These are phyloP conservation scores for Teunomyces stri DNA, from an alignment of 805 yeast species.

Conservation along the genomic window DNA sequence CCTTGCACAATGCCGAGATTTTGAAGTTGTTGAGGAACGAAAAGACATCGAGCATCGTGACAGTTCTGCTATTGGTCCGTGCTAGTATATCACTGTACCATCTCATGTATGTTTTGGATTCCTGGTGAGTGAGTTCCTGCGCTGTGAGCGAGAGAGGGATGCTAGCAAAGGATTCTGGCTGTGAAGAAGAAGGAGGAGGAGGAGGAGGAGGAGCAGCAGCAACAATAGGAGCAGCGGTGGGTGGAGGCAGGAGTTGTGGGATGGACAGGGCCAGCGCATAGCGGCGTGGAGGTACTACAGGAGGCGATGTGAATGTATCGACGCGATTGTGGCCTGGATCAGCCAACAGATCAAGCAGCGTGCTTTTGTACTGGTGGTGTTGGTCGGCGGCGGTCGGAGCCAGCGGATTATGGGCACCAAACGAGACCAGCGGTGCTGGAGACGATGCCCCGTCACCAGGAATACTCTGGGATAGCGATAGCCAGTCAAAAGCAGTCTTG, in stretches of 20 bases:
- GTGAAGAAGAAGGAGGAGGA: too few species aligned
- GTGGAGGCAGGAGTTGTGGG: background rate
- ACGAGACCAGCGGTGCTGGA: constrained; percentile 54
- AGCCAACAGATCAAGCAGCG: constrained; percentile 14
- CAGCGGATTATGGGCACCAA: constrained; percentile 21
- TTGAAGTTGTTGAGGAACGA: constrained; percentile 76
- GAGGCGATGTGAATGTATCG: constrained; percentile 12
- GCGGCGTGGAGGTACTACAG: constrained; percentile 6
- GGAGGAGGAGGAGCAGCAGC: constrained; percentile 39
- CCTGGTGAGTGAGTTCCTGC: constrained; percentile 71
- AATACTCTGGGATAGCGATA: constrained; percentile 27
- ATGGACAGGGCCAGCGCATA: background rate
- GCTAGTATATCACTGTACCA: constrained; percentile 89
- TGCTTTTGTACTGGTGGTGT: constrained; percentile 11
- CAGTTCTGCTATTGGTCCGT: constrained; percentile 63
- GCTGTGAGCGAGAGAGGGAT: constrained; percentile 65
- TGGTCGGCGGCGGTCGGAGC: constrained; percentile 1
- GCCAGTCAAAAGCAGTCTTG: constrained; percentile 52
- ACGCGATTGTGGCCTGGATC: constrained; percentile 7
- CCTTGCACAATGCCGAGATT: constrained; percentile 50
- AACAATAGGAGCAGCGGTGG: background rate
- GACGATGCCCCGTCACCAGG: constrained; percentile 8
- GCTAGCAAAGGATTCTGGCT: too few species aligned
- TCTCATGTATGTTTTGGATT: constrained; percentile 78
- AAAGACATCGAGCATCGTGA: constrained; percentile 75